Evolutionary conservation across 2,329 filamentous ascomycete genomes (phyloP).

Genomic region (Aspergillus arachidicola): DNA sequence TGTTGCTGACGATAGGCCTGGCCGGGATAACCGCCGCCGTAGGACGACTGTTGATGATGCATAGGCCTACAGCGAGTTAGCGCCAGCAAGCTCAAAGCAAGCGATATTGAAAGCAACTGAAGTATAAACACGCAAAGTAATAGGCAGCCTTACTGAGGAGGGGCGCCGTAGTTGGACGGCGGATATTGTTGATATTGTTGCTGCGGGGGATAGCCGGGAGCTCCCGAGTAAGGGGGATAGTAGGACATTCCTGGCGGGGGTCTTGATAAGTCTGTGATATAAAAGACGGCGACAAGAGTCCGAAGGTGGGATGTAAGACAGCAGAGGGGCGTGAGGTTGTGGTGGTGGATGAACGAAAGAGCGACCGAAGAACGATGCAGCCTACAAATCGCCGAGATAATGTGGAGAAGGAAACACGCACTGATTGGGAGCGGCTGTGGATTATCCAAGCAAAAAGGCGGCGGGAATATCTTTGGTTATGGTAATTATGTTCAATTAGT

Average conservation of each 20-base stretch:
- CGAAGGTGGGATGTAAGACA: constrained; percentile 10
- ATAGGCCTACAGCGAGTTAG: constrained; percentile 27
- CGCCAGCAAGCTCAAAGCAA: not conserved
- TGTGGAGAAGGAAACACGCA: constrained; percentile 14
- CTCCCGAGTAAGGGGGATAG: constrained; percentile 62
- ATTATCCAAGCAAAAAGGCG: not conserved
- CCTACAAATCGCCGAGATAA: constrained; percentile 20
- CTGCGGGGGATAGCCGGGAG: constrained; percentile 58
- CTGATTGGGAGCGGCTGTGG: constrained; percentile 1
- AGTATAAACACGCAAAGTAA: not conserved
- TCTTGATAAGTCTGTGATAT: constrained; percentile 13
- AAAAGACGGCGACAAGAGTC: constrained; percentile 7
- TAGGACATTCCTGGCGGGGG: constrained; percentile 58
- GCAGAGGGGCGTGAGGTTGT: not conserved
- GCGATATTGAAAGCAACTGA: not conserved
- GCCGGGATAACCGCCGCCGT: constrained; percentile 42
- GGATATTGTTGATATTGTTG: constrained; percentile 30
- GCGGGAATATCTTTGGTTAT: not conserved
- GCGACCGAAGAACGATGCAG: constrained; percentile 21
- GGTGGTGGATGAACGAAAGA: constrained; percentile 9
- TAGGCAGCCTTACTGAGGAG: constrained; percentile 37
- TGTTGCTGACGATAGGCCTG: constrained; percentile 46
- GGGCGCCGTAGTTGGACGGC: constrained; percentile 40
- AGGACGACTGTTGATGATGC: constrained; percentile 35
- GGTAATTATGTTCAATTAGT: not conserved